Base-by-base conservation (phyloP, 2,329 filamentous ascomycete species). In the Neofusicoccum parvum region DNA sequence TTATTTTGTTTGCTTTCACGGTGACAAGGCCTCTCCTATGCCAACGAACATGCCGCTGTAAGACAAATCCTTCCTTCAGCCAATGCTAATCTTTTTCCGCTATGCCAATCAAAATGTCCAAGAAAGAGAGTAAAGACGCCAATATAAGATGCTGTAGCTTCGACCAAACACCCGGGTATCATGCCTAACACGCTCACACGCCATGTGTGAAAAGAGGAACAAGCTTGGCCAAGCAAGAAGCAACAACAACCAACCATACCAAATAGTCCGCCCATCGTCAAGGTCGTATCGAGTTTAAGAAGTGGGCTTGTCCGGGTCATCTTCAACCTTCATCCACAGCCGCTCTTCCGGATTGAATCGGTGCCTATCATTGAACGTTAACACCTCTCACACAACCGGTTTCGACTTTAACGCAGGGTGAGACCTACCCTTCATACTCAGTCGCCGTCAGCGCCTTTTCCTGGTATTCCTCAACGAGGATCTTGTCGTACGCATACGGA, bases 401-500 rank as follows among this genome's bases (percentile, higher is more conserved):
- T 5, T 6, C 27, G 27, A 32, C 27, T 32, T 32, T 6, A 6
- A 6, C 4, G 27, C 27, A 32, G 27, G 6, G 1, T 50, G 1
- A 12, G 36, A 81, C 87, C 75, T 76, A 90, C 88, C 85, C 85
- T 72, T 86, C 79, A 79, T 85, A 90, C 63, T 86, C 80, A 1
- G 88, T 90, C 2, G 80, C 79, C 0, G 86, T 83, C 65, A 92
- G 74, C 32, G 86, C 85, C 77, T 84, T 86, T n/a, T 80, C 75
- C 36, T 85, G 82, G 70, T 92, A 92, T 78, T 92, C 90, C 36
- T 87, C 84, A 3, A 82, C 81, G 64, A 92, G 76, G 34, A 91
- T 86, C 72, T 83, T 83, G 70, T 91, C 88, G 68, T 90, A 90
- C 64, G 81, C 83, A 73, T 87, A 90, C 3, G 92, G 92, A 27